These are phyloP conservation scores for Fagus sylvatica DNA, from an alignment of 306 rosid species.

Conservation along the genomic window DNA sequence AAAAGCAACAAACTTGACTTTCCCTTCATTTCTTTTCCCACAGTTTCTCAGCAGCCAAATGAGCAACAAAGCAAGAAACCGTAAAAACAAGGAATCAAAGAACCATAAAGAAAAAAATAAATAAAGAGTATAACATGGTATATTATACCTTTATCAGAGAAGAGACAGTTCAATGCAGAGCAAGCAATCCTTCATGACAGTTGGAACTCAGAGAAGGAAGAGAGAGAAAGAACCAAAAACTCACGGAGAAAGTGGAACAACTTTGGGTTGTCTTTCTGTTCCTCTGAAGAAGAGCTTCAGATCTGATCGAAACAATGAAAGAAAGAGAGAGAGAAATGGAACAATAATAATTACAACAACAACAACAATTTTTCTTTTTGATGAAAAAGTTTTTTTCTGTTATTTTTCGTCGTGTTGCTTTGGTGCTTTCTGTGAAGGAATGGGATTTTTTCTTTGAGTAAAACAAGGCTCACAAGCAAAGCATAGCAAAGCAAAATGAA, in stretches of 20 bases:
- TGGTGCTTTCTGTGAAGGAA: constrained; percentile 16
- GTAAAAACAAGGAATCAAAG: constrained; percentile 28
- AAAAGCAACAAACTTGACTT: constrained; percentile 21
- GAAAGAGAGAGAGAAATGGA: constrained; percentile 26
- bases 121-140: constrained; percentile 5
- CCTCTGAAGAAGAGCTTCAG: constrained; percentile 62
- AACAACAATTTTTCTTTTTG: constrained; percentile 9
- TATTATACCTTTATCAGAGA: constrained; percentile 41
- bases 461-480: constrained; percentile 47
- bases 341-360: constrained; percentile 21
- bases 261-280: constrained; percentile 41
- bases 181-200: constrained; percentile 50
- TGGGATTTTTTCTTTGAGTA: constrained; percentile 16
- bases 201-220: constrained; percentile 6
- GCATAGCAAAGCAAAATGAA: constrained; percentile 19
- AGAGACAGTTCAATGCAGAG: constrained; percentile 45
- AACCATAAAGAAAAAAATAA: constrained; percentile 18
- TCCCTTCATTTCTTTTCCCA: constrained; percentile 29
- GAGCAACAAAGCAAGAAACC: constrained; percentile 11
- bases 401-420: constrained; percentile 34
- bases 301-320: constrained; percentile 64
- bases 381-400: constrained; percentile 7
- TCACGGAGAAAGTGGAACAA: constrained; percentile 51
- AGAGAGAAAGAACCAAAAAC: constrained; percentile 19
- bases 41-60: constrained; percentile 24